Percentiles rank a stretch among this genome's conserved stretches.
Evolutionary conservation across 768 basidiomycete species (phyloP).

Genomic region (Suillus hirtellus): DNA sequence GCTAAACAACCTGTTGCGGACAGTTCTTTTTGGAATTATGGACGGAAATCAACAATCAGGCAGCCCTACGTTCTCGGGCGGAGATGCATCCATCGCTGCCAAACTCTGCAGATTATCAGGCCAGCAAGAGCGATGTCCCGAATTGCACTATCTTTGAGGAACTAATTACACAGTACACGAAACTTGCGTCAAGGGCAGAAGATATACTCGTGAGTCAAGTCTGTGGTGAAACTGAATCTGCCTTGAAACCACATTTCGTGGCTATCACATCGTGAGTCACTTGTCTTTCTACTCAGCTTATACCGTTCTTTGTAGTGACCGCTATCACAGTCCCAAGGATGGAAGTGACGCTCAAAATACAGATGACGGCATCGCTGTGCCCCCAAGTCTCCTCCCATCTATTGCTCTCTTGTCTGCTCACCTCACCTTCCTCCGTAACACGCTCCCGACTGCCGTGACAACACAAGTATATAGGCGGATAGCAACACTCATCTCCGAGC

Average conservation of each 20-base stretch:
- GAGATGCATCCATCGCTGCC: conserved; percentile 53
- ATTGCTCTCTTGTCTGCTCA: conserved; percentile 82
- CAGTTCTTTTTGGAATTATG: conserved; percentile 94
- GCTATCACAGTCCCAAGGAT: background rate
- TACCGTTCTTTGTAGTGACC: background rate
- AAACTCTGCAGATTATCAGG: conserved; percentile 29
- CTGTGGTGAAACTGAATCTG: conserved; percentile 76
- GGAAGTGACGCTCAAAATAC: background rate
- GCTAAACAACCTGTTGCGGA: conserved; percentile 5
- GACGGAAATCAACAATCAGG: conserved; percentile 69
- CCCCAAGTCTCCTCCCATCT: conserved; percentile 72
- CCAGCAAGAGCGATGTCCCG: conserved; percentile 34
- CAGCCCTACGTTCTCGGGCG: conserved; percentile 56
- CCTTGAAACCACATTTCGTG: conserved; percentile 71
- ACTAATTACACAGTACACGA: conserved; percentile 63
- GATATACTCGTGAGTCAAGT: conserved; percentile 86
- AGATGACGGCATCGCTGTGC: conserved; percentile 49
- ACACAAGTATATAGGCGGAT: conserved; percentile 75
- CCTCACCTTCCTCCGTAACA: conserved; percentile 62
- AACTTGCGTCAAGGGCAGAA: conserved; percentile 69
- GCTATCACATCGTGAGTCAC: conserved; percentile 45
- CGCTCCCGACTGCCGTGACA: conserved; percentile 58
- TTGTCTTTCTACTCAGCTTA: background rate
- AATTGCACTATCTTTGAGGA: conserved; percentile 80
- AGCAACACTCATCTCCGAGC: conserved; percentile 66